Evolutionary conservation across 257 asterid species (phyloP), one percentile per base, ranked within the genome.

Genomic region (Nicotiana paniculata): DNA sequence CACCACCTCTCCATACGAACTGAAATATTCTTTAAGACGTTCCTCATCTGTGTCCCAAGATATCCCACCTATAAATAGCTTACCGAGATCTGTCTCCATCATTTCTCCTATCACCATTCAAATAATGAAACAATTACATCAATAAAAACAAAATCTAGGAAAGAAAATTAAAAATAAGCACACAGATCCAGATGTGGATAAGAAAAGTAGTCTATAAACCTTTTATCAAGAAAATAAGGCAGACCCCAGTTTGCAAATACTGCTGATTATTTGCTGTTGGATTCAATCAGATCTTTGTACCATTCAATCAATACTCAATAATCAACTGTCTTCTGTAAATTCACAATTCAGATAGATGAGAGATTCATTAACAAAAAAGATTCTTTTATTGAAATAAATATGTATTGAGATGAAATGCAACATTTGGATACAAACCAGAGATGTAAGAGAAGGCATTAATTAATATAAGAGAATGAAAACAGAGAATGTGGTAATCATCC

Each of bases 1-100:
- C 64, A 88, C 89, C 76, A 93, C 93, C 83, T 91, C 93, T 30
- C 97, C 97, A 81, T 87, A 91, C 4, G 85, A 84, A 74, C 88
- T 88, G 66, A 93, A 93, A 84, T 93, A 91, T 84, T 91, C 95
- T 81, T 81, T 93, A 43, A 93, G 89, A 76, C 92, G 92, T 84
- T 91, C 96, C 89, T 91, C 98, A 82, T 94, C 90, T 18, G 98
- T 94, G 85, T 94, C 97, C 98, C 98, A 93, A 13, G 98, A 94
- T 82, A 94, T 93, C 81, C 98, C 97, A 88, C 98, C 98, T 32
- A 94, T 83, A 84, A 94, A 94, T 63, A 93, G 91, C 90, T 93
- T 93, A 58, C 96, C 92, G 88, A 90, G 93, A 89, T 93, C 97
- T 82, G 90, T 77, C 87, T 91, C 96, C 96, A 90, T 90, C 86